Evolutionary conservation across 1,284 basidiomycete genomes (phyloP).

Genomic region (Cutaneotrichosporon daszewskae): DNA sequence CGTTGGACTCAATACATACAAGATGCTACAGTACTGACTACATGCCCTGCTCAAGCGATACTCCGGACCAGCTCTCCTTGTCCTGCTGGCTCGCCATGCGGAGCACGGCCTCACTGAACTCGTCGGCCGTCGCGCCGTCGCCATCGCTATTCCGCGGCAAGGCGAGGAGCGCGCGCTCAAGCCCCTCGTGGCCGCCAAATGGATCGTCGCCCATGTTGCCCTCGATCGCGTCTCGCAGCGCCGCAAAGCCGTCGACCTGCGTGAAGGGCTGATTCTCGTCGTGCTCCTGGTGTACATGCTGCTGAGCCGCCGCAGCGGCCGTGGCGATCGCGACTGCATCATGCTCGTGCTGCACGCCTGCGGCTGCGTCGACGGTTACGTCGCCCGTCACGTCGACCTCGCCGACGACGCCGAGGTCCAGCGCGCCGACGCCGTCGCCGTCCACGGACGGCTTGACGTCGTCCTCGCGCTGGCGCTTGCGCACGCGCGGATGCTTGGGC

Average conservation of each 20-base stretch:
- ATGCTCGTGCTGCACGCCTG: no score
- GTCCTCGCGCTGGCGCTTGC: conserved; percentile 4
- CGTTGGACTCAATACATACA: no score
- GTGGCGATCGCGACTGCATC: no score
- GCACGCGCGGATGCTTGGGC: conserved; percentile 20
- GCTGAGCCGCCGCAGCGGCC: no score
- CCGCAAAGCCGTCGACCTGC: conserved; percentile 6
- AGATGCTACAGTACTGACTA: neutral
- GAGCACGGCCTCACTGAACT: conserved; percentile 12
- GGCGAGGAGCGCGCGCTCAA: conserved; percentile 18
- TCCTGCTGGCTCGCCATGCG: conserved; percentile 15
- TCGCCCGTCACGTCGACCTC: neutral
- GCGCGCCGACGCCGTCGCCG: neutral
- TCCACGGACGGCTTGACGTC: conserved; percentile 1
- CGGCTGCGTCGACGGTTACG: conserved; percentile 55
- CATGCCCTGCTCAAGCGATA: neutral
- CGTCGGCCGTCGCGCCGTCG: conserved; percentile 5
- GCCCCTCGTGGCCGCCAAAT: conserved; percentile 15
- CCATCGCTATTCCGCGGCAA: conserved; percentile 17
- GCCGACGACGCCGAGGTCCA: neutral
- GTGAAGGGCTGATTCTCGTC: no score
- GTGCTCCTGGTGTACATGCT: no score
- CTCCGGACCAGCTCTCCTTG: conserved; percentile 11
- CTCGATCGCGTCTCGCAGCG: conserved; percentile 8
- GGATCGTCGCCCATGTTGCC: conserved; percentile 6